A percentile compares a stretch with the other conserved stretches of the same genome.
Conservation (phyloP, 2,329 filamentous ascomycete species). For the Thielaviopsis populi region DNA sequence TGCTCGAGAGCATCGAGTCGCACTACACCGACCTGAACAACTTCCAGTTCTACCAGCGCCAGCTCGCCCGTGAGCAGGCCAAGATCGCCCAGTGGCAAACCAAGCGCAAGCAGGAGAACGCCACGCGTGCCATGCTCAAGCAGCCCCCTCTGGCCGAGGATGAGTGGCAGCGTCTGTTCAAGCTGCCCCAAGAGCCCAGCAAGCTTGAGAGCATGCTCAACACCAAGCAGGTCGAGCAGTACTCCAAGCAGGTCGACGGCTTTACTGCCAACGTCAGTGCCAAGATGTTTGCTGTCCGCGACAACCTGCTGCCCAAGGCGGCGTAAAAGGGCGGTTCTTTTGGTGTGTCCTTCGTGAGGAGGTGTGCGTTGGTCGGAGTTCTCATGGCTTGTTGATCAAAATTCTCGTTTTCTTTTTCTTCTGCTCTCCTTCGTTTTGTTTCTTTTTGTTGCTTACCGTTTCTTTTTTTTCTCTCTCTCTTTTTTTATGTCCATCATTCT, state of each 20-base stretch:
- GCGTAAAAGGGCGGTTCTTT: constrained; percentile 9
- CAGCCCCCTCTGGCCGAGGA: constrained; percentile 82
- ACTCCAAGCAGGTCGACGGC: constrained; percentile 89
- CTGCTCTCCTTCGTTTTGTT: constrained; percentile 22
- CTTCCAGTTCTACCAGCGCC: constrained; percentile 91
- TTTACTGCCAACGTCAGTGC: constrained; percentile 82
- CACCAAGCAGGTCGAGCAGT: constrained; percentile 92
- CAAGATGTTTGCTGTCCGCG: constrained; percentile 96
- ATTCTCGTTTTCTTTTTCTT: constrained; percentile 20
- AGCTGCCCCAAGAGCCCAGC: constrained; percentile 89
- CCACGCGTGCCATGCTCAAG: constrained; percentile 69
- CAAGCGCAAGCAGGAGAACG: constrained; percentile 95
- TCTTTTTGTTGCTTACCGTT: constrained; percentile 19
- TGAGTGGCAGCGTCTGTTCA: constrained; percentile 97
- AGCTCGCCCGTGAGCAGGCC: constrained; percentile 80
- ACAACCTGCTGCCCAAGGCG: constrained; percentile 45
- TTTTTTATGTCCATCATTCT: constrained; percentile 13
- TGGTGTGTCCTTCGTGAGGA: constrained; percentile 13
- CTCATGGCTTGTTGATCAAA: constrained; percentile 16
- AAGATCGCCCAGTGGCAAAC: constrained; percentile 95
- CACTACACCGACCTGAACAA: constrained; percentile 99
- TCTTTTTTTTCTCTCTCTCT: constrained; percentile 21
- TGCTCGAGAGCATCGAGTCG: constrained; percentile 91
- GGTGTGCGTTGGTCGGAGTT: constrained; percentile 12
- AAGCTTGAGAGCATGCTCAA: constrained; percentile 88